Percentiles rank a stretch among this genome's conserved stretches.
These are phyloP conservation scores for Penicillium sp. DNA, from an alignment of 2,329 filamentous ascomycete species.

Conservation along the genomic window DNA sequence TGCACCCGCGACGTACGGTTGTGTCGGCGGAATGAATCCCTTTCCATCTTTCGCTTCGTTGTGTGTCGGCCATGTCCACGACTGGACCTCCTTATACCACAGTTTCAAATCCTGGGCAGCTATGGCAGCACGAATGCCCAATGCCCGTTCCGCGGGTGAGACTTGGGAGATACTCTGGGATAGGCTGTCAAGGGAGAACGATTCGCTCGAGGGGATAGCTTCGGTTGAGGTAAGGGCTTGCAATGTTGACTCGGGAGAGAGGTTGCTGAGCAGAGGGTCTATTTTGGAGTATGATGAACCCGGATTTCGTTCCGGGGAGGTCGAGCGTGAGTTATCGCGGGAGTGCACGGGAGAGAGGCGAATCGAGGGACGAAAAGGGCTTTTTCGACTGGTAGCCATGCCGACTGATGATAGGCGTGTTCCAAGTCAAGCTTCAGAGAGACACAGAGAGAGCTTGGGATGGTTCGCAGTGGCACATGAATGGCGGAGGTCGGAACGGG, in stretches of 20 bases:
- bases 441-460: conserved; percentile 15
- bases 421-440: conserved; percentile 18
- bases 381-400: conserved; percentile 34
- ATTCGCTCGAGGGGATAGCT: conserved; percentile 39
- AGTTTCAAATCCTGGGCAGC: conserved; percentile 57
- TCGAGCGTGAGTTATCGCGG: conserved; percentile 33
- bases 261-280: conserved; percentile 51
- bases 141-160: conserved; percentile 55
- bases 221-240: conserved; percentile 48
- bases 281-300: conserved; percentile 38
- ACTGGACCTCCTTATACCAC: conserved; percentile 59
- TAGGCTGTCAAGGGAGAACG: conserved; percentile 40
- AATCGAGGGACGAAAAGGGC: conserved; percentile 28
- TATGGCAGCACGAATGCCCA: conserved; percentile 59
- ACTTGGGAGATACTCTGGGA: conserved; percentile 54
- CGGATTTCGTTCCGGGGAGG: conserved; percentile 38
- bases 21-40: conserved; percentile 40
- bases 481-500: conserved; percentile 29
- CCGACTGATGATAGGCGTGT: conserved; percentile 23
- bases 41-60: conserved; percentile 38
- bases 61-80: conserved; percentile 57
- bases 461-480: conserved; percentile 19
- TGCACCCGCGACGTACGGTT: not conserved
- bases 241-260: conserved; percentile 55
- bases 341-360: conserved; percentile 27